Base-by-base conservation (phyloP, 805 yeast species). In the Zygosaccharomyces bailii region DNA sequence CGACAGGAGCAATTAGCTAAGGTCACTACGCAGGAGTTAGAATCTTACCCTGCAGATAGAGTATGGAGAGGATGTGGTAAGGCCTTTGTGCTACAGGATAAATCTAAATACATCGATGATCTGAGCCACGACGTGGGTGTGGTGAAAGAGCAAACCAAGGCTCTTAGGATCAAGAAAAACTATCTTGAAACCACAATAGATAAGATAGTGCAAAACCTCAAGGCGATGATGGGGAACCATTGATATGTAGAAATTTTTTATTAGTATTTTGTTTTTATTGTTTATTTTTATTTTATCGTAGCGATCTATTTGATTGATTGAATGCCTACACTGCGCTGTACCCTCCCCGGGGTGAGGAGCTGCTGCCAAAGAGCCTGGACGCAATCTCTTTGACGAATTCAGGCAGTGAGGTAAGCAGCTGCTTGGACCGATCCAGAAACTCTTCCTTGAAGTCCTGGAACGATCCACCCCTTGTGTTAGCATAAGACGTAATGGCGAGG, bases 41-140 rank as follows among this genome's bases (percentile, higher is more conserved):
- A 66, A 19, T 70, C 76, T 34, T 66, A 74, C 10, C 72, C 68
- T 7, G 69, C 69, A 16, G 74, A 76, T 7, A 60, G 59, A 6
- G 90, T 89, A 4, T 89, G 95, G 93, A 79, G 86, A 59, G 86
- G 95, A 4, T 77, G 86, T 27, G 97, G 97, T 21, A 84, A 84
- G 64, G 77, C 87, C 23, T 85, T 84, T 60, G 66, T 84, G 2
- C 37, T 60, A 30, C 67, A 65, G 44, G 63, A 56, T 21, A 65
- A 63, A 7, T 36, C 59, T 17, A 72, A 69, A 3, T 85, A 86
- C 63, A 61, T 74, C 36, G 56, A 61, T 9, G 72, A 71, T 41
- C 64, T 87, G 25, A 59, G 69, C 17, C 59, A 65, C 17, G 87
- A 86, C 52, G 77, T 76, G 50, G 63, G 65, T 33, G 76, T 70